phyloP scores from a whole-genome alignment of 176 grass and related monocot species.

The Themeda triandra region DNA sequence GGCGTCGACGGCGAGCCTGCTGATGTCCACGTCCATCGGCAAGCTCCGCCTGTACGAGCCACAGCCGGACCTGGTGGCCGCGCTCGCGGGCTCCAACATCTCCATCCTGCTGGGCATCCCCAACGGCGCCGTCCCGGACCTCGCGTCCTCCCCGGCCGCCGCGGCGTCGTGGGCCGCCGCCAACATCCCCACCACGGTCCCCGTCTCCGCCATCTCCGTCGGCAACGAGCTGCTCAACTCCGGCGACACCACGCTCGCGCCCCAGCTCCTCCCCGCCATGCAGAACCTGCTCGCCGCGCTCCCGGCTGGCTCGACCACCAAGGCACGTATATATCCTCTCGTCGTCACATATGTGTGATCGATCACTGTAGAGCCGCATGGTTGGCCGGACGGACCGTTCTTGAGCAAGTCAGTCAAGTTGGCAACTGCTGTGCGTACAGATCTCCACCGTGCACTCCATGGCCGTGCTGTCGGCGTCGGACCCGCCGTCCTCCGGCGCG shows the following conservation, averaged over 20 bases:
- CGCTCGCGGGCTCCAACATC: conserved; percentile 59
- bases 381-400: not conserved
- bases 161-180: conserved; percentile 58
- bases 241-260: conserved; percentile 49
- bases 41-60: conserved; percentile 82
- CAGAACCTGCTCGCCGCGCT: conserved; percentile 85
- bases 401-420: not conserved
- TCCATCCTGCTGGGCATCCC: conserved; percentile 72
- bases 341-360: not conserved
- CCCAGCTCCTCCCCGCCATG: conserved; percentile 87
- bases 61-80: conserved; percentile 50
- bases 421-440: not conserved
- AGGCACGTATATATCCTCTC: conserved; percentile 26
- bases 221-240: conserved; percentile 89
- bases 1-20: conserved; percentile 61
- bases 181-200: conserved; percentile 54
- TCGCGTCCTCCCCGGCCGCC: conserved; percentile 59
- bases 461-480: conserved; percentile 74
- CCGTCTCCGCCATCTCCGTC: conserved; percentile 74
- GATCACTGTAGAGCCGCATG: not conserved
- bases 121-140: conserved; percentile 67
- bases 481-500: conserved; percentile 80
- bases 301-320: conserved; percentile 61
- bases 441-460: conserved; percentile 93
- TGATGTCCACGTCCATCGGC: conserved; percentile 63